Base-by-base conservation (phyloP, 1,284 basidiomycete species). In the Anthracocystis panici-leucophaei region DNA sequence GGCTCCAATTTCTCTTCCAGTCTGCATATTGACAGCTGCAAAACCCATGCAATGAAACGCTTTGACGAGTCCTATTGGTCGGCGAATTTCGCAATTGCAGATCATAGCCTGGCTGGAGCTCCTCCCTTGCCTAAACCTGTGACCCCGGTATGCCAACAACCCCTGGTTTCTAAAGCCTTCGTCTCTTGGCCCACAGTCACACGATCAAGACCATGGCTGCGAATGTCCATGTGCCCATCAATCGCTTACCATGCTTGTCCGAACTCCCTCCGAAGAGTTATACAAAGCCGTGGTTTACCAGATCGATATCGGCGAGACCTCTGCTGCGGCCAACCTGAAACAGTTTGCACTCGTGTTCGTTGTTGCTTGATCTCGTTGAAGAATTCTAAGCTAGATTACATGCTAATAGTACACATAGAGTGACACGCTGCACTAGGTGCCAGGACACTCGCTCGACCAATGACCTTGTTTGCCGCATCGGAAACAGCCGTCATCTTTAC, bases 371-470 rank as follows among this genome's bases (percentile, higher is more conserved):
- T 21, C n/a, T 42, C 18, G 21, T 10, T 10, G 23, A n/a, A 45
- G 31, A 7, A 12, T 21, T 29, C 6, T 38, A 21, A 42, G 9
- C n/a, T 50, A 31, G 16, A 23, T n/a, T 59, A 42, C 57, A 59
- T 18, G 27, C 16, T 40, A 45, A 23, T 42, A 50, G 27, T 31
- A 35, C 31, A 48, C 46, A 41, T 5, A 49, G 21, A 35, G 3
- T 10, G 18, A 31, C 23, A 31, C 23, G 42, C 27, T 14, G 8
- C 23, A 16, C 9, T 63, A 65, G 20, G 55, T 35, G 11, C 56
- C 56, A 5, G 83, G 79, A 63, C 83, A 85, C 23, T 77, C 81
- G 53, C 61, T 78, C 12, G 79, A 58, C 80, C 80, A 85, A 62
- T 85, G 84, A 2, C 80, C 83, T 10, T 72, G 63, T 64, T 74